Base-by-base conservation (phyloP, 306 rosid species). In the Elaeagnus macrophylla region DNA sequence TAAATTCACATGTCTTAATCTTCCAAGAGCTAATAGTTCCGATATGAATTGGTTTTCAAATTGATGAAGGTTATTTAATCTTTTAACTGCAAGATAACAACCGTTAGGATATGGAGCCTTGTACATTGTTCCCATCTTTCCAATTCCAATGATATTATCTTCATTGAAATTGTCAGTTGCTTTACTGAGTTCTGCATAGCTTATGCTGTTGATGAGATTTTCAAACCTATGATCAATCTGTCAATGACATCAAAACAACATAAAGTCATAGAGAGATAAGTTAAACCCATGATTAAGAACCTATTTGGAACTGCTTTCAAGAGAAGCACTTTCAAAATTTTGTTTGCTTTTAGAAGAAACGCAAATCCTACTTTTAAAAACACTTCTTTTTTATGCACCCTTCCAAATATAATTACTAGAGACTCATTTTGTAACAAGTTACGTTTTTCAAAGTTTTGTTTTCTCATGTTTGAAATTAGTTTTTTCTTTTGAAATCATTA, bases 91-190 rank as follows among this genome's bases (percentile, higher is more conserved):
- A 46, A 64, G 69, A 38, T 44, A 64, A 41, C 47, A 55, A 15
- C 61, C 69, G 25, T 54, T 64, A 37, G 54, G 25, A 4, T 46
- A 56, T 12, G 61, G 45, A 19, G 55, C 69, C 70, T 45, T 56
- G 62, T 56, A 48, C 55, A 56, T 20, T 13, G 44, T 56, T 37
- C 63, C 57, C 41, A 18, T 39, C 19, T 56, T 65, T 40, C 63
- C 70, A 14, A 38, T 12, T 39, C 70, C 70, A 12, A 78, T 70
- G 35, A 65, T 64, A 67, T 70, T 25, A 25, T 25, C 32, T 25
- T 25, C 32, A 25, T 5, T 25, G 32, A 25, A 25, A 25, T 25
- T 25, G 32, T 25, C 32, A 25, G 32, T 25, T 25, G 32, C 32
- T 25, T 25, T 25, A 5, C 32, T 25, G 35, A 60, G 57, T 1